Conservation (phyloP, 2,329 filamentous ascomycete genomes). For the Aureobasidium uvarum region DNA sequence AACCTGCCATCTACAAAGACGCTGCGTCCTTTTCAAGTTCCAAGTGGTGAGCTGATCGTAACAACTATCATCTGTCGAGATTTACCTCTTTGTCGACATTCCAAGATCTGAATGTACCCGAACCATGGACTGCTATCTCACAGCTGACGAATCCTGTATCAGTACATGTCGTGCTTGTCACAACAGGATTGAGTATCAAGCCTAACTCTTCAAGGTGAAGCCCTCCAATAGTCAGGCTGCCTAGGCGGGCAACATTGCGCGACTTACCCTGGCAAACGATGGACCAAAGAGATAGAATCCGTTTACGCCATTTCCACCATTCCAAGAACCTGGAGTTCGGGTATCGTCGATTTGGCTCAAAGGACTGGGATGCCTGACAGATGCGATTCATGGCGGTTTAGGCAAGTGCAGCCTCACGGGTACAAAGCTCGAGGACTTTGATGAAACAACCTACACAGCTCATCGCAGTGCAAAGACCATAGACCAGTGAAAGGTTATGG, state of each 20-base stretch:
- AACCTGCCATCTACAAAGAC: neutral
- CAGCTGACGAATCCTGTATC: constrained; percentile 10
- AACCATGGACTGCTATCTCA: neutral
- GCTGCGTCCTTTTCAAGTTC: neutral
- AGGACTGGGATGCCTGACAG: neutral
- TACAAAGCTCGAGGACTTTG: neutral
- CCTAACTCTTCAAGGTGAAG: neutral
- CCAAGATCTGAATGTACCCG: neutral
- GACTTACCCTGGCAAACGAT: neutral
- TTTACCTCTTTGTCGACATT: neutral
- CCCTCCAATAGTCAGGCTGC: neutral
- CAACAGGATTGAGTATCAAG: neutral
- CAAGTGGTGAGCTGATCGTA: neutral
- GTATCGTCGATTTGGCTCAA: neutral
- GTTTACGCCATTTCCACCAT: constrained; percentile 4
- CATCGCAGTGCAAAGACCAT: constrained; percentile 2
- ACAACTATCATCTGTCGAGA: neutral
- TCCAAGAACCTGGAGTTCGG: constrained; percentile 8
- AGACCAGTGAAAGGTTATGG: neutral
- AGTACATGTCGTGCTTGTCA: constrained; percentile 15
- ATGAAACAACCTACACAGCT: constrained; percentile 6
- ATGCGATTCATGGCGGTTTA: constrained; percentile 2
- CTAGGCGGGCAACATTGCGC: constrained; percentile 4
- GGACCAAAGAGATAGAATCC: neutral
- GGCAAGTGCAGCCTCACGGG: neutral